phyloP scores from a whole-genome alignment of 2,329 filamentous ascomycete species.

The Curvularia verruculosa region DNA sequence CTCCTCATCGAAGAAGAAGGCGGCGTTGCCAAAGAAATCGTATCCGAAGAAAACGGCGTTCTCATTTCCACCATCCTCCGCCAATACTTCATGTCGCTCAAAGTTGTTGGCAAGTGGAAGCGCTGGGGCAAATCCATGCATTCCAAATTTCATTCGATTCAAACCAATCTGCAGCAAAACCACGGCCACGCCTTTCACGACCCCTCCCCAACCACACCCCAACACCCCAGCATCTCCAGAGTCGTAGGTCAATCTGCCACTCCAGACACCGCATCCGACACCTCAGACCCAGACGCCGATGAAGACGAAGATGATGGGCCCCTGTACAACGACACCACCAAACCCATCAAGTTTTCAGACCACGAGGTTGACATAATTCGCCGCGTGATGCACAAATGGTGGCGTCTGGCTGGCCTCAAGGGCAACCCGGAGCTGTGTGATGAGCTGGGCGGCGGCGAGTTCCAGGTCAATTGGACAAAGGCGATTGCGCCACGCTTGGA shows the following conservation, averaged over 20 bases:
- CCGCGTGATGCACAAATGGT: constrained; percentile 76
- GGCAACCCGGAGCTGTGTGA: constrained; percentile 57
- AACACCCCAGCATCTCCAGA: constrained; percentile 22
- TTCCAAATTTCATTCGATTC: constrained; percentile 70
- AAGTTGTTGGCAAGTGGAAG: constrained; percentile 80
- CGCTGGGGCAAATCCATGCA: constrained; percentile 68
- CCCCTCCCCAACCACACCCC: constrained; percentile 24
- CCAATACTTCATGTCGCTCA: constrained; percentile 89
- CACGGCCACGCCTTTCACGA: constrained; percentile 59
- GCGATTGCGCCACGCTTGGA: constrained; percentile 80
- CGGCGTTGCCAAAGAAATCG: constrained; percentile 75
- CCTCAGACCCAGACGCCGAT: constrained; percentile 41
- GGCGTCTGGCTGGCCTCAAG: constrained; percentile 68
- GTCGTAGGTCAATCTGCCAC: constrained; percentile 2
- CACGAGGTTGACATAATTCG: constrained; percentile 67
- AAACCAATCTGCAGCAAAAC: constrained; percentile 63
- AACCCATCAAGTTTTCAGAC: constrained; percentile 50
- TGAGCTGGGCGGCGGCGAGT: constrained; percentile 64
- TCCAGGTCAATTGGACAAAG: constrained; percentile 74
- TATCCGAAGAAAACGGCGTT: constrained; percentile 85
- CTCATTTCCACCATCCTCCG: constrained; percentile 84
- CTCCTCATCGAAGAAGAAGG: constrained; percentile 78
- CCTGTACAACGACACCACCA: constrained; percentile 49
- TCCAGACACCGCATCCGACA: neutral
- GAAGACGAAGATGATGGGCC: constrained; percentile 49